Evolutionary conservation across 768 basidiomycete genomes (phyloP), one percentile per base, ranked within the genome.

Genomic region (Trametes elegans): DNA sequence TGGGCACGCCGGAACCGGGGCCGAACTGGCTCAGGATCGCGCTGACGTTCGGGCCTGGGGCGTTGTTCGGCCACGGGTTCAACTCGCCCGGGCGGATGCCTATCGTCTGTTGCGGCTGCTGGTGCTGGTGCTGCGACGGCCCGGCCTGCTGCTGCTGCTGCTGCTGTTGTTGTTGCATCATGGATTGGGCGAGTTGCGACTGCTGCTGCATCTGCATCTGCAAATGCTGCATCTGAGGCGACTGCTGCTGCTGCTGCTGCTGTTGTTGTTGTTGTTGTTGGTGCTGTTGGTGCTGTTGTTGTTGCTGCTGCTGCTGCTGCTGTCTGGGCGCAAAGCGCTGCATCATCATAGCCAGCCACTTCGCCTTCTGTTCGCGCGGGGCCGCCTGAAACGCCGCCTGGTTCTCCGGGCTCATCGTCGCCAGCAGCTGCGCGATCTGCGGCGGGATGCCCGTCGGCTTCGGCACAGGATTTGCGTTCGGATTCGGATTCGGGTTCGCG

Each of bases 241-340:
- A 29, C 44, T 46, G 46, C 39, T 57, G 63, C 59, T 70, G 70
- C 5, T 64, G 68, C n/a, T 59, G 67, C 8, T 65, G 61, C 2
- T 58, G 59, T 24, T 66, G 64, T 14, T 53, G 61, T 7, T 41
- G 60, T 34, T 28, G 48, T 14, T 46, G 59, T 27, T 54, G 46
- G 31, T 31, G 52, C 41, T 48, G 54, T 21, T 42, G 57, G n/a
- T 62, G 62, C 14, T 45, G 50, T 23, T 47, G 62, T 51, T 54
- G 65, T 41, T 35, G 62, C 44, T 58, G 61, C 19, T 51, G 53
- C 14, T 47, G 54, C 36, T 67, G 67, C 31, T 54, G 53, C 34
- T 64, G 63, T 1, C 16, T 35, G 35, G 18, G 21, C 40, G 31
- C 21, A 26, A 43, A 48, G 39, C 46, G 57, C 39, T 38, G 29